phyloP scores from a whole-genome alignment of 805 yeast species.

The Saccharomyces eubayanus region DNA sequence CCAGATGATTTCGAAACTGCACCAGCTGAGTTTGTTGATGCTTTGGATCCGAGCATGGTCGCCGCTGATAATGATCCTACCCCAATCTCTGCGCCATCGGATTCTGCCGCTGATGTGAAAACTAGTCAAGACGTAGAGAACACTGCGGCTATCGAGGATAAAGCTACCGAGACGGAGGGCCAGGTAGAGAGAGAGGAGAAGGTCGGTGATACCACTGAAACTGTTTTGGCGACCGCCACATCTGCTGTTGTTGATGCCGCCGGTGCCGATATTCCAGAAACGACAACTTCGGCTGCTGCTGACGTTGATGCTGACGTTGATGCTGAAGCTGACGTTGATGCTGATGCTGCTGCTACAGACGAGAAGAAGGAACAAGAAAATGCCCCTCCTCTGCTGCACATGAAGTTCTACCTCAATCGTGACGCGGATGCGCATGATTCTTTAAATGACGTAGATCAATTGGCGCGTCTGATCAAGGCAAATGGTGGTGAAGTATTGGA shows the following conservation, averaged over 20 bases:
- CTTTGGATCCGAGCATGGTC: constrained; percentile 8
- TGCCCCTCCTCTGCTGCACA: constrained; percentile 3
- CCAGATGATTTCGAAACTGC: constrained; percentile 24
- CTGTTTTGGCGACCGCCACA: background rate
- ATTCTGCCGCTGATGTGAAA: background rate
- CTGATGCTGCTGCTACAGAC: background rate
- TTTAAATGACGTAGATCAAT: constrained; percentile 14
- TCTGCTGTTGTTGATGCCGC: constrained; percentile 3
- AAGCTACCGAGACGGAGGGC: background rate
- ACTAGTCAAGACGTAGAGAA: background rate
- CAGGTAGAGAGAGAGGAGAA: background rate
- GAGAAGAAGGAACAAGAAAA: background rate
- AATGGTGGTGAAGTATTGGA: constrained; percentile 22
- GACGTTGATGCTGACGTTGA: background rate
- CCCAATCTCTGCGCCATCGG: background rate
- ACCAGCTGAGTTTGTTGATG: constrained; percentile 22
- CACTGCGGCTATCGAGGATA: background rate
- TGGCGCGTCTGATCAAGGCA: constrained; percentile 12
- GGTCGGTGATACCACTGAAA: background rate
- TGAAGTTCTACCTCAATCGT: constrained; percentile 19
- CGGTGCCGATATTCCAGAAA: background rate
- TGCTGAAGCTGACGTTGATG: background rate
- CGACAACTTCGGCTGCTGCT: background rate
- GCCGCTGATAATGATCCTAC: background rate
- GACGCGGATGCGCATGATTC: constrained; percentile 22